Evolutionary conservation across 306 rosid genomes (phyloP).

Genomic region (Vachellia pachyceras): DNA sequence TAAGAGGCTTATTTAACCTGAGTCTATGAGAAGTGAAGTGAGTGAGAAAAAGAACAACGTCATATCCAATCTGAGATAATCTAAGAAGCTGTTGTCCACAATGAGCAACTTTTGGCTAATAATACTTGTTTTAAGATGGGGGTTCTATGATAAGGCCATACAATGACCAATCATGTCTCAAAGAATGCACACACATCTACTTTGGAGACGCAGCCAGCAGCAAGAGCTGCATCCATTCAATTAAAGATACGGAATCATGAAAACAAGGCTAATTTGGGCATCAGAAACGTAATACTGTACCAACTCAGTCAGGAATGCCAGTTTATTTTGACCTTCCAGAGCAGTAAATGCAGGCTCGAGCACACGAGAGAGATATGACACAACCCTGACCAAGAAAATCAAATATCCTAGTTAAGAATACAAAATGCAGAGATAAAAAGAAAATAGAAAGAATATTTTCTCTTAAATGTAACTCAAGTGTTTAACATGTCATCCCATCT

Average conservation of each 20-base stretch:
- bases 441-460: background rate
- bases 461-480: constrained; percentile 2
- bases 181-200: background rate
- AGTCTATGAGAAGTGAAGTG: background rate
- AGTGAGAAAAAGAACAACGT: background rate
- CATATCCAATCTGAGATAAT: background rate
- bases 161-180: background rate
- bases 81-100: background rate
- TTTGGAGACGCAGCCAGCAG: constrained; percentile 10
- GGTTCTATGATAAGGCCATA: constrained; percentile 6
- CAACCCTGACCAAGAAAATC: constrained; percentile 68
- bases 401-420: constrained; percentile 36
- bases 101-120: constrained; percentile 8
- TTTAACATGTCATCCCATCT: constrained; percentile 5
- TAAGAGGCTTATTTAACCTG: background rate
- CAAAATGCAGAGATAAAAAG: constrained; percentile 1
- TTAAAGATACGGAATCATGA: constrained; percentile 19
- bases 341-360: constrained; percentile 95
- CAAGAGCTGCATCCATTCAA: constrained; percentile 6
- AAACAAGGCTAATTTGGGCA: background rate
- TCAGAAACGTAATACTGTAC: constrained; percentile 49
- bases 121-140: constrained; percentile 4
- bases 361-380: constrained; percentile 95
- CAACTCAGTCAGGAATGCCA: constrained; percentile 88
- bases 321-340: constrained; percentile 94